A percentile compares a stretch with the other conserved stretches of the same genome.
These are phyloP conservation scores for Dovyalis caffra DNA, from an alignment of 345 rosid genomes.

Conservation along the genomic window DNA sequence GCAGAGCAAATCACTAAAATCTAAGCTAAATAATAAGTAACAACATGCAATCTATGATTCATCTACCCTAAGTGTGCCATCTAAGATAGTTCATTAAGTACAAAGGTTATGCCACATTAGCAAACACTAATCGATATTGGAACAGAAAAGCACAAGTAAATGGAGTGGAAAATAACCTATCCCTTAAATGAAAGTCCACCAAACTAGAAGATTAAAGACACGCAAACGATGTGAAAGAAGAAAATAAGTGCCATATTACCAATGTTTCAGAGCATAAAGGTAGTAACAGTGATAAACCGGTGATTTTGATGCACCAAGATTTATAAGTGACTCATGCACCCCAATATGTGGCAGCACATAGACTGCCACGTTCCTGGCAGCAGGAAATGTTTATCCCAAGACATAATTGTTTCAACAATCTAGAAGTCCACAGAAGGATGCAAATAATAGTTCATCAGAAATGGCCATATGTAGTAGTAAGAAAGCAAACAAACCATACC, in stretches of 20 bases:
- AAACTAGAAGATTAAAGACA: neutral
- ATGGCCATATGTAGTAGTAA: neutral
- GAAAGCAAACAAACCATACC: slow-evolving; percentile 47
- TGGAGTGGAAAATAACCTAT: neutral
- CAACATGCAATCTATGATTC: neutral
- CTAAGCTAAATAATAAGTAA: neutral
- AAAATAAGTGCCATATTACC: neutral
- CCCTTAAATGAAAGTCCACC: neutral
- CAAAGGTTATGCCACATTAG: neutral
- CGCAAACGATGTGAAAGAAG: neutral
- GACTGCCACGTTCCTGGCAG: neutral
- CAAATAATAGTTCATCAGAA: slow-evolving; percentile 4
- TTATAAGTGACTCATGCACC: neutral
- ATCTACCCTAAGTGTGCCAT: neutral
- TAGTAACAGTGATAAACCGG: neutral
- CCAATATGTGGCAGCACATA: neutral
- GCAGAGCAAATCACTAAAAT: neutral
- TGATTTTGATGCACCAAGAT: neutral
- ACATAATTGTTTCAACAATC: neutral
- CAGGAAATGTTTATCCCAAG: neutral
- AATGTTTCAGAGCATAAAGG: neutral
- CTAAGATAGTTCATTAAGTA: neutral
- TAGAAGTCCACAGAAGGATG: neutral
- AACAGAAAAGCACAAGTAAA: neutral
- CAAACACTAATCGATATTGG: neutral